These are phyloP conservation scores for Pilaira anomala DNA, from an alignment of 192 early-diverging fungal species.

Conservation along the genomic window DNA sequence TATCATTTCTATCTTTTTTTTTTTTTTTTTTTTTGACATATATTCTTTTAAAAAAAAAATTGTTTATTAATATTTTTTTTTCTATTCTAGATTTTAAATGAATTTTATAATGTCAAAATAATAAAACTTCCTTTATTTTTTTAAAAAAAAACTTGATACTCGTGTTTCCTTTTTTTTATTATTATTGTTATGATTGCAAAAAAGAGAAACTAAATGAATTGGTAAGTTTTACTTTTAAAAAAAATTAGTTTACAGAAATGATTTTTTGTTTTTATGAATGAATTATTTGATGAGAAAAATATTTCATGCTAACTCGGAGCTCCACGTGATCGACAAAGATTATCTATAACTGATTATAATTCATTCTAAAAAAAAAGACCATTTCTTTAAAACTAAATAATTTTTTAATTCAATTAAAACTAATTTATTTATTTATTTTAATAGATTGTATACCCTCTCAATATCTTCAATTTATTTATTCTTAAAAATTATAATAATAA, in stretches of 20 bases:
- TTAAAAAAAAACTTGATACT: not conserved
- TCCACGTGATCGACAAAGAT: conserved; percentile 7
- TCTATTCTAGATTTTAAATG: not conserved
- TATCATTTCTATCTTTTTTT: not conserved
- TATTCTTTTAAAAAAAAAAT: not conserved
- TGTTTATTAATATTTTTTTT: not conserved
- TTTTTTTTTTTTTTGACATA: not conserved
- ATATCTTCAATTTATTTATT: too few relatives aligned
- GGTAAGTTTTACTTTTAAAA: too few relatives aligned
- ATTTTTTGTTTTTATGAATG: not conserved
- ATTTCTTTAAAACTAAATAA: not conserved
- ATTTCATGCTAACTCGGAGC: conserved; percentile 21
- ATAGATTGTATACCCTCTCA: too few relatives aligned
- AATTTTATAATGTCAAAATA: not conserved
- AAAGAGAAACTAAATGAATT: too few relatives aligned
- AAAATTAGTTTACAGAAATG: not conserved
- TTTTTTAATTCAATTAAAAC: too few relatives aligned
- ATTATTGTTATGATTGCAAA: too few relatives aligned
- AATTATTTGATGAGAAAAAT: conserved; percentile 5
- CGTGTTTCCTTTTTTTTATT: not conserved
- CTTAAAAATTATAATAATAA: too few relatives aligned
- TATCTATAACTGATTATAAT: not conserved
- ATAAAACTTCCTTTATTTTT: not conserved
- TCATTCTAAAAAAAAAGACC: not conserved
- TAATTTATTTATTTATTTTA: too few relatives aligned